phyloP scores from a whole-genome alignment of 2,329 filamentous ascomycete genomes.

The Cordyceps militaris region DNA sequence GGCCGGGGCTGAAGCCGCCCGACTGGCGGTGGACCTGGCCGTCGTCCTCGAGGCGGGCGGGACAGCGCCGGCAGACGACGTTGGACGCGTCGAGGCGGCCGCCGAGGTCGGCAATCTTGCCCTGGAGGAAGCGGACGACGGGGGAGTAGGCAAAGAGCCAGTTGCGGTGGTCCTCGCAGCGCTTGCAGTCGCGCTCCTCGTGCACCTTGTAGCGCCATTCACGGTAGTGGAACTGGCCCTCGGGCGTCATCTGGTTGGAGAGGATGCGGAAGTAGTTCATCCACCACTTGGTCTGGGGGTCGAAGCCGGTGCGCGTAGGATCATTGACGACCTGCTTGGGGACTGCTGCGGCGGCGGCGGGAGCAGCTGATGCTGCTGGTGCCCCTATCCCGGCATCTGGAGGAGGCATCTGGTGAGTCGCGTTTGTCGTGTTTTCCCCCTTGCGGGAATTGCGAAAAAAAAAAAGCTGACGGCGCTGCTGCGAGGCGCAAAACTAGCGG shows the following conservation, averaged over 20 bases:
- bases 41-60: slow-evolving; percentile 46
- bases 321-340: slow-evolving; percentile 45
- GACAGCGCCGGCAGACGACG: slow-evolving; percentile 76
- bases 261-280: slow-evolving; percentile 81
- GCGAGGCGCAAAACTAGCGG: not conserved
- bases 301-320: slow-evolving; percentile 55
- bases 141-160: slow-evolving; percentile 82
- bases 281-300: slow-evolving; percentile 59
- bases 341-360: slow-evolving; percentile 6
- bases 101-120: slow-evolving; percentile 73
- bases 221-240: slow-evolving; percentile 70
- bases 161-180: slow-evolving; percentile 74
- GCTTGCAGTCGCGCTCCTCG: slow-evolving; percentile 70
- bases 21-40: slow-evolving; percentile 57
- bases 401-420: not conserved
- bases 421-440: not conserved
- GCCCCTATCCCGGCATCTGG: not conserved
- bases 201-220: slow-evolving; percentile 66
- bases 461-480: not conserved
- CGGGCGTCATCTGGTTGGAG: slow-evolving; percentile 60
- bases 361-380: not conserved
- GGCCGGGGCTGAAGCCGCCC: slow-evolving; percentile 79
- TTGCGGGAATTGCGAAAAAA: not conserved
- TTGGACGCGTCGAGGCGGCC: slow-evolving; percentile 67
- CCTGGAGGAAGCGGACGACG: slow-evolving; percentile 75